Evolutionary conservation across 768 basidiomycete species (phyloP).

Genomic region (Pleurotus sapidus): DNA sequence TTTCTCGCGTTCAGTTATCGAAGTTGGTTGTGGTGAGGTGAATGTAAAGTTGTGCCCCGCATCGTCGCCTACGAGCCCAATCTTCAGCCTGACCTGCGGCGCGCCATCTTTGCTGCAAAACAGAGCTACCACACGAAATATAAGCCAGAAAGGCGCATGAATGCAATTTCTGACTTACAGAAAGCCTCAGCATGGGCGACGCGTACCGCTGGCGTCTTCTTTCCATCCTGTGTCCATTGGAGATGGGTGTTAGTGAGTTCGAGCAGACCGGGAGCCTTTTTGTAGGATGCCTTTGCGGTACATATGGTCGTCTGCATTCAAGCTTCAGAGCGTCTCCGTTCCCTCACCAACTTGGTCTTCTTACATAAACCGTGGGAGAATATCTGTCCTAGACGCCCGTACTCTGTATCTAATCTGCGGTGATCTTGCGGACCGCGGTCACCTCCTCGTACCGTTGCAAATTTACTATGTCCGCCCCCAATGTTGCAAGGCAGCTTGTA

Average conservation of each 20-base stretch:
- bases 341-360: conserved; percentile 7
- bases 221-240: conserved; percentile 79
- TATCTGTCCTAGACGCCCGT: neutral
- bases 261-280: conserved; percentile 74
- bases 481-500: conserved; percentile 61
- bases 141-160: conserved; percentile 11
- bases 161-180: conserved; percentile 42
- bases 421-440: too few species aligned
- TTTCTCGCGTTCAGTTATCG: conserved; percentile 70
- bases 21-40: conserved; percentile 59
- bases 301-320: conserved; percentile 64
- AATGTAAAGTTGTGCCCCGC: conserved; percentile 83
- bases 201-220: conserved; percentile 59
- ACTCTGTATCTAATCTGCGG: conserved; percentile 12
- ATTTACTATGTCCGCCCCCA: conserved; percentile 22
- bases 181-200: conserved; percentile 58
- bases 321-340: conserved; percentile 9
- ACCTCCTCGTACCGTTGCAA: neutral
- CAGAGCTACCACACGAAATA: conserved; percentile 46
- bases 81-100: conserved; percentile 73
- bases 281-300: conserved; percentile 80
- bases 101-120: conserved; percentile 87
- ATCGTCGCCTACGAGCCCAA: conserved; percentile 67
- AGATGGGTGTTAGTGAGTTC: conserved; percentile 72
- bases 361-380: conserved; percentile 19